Percentiles rank a stretch among this genome's conserved stretches.
Evolutionary conservation across 371 early-diverging fungal genomes (phyloP).

Genomic region (Saksenaea vasiformis): DNA sequence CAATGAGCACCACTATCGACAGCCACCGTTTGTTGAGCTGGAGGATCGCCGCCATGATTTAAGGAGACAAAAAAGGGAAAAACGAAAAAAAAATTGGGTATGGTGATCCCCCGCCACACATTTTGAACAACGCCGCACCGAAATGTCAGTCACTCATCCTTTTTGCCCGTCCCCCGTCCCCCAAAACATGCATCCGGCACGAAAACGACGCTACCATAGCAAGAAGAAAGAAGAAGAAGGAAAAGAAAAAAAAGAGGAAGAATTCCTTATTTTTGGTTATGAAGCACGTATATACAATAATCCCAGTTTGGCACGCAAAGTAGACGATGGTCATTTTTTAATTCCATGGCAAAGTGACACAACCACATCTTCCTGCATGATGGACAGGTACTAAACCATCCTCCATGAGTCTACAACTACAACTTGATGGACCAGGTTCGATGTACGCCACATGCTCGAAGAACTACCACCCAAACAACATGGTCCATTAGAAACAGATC

Average conservation of each 20-base stretch:
- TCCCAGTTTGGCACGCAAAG: slow-evolving; percentile 11
- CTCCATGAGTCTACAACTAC: not conserved
- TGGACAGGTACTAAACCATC: slow-evolving; percentile 18
- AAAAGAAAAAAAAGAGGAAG: slow-evolving; percentile 1
- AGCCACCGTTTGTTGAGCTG: slow-evolving; percentile 25
- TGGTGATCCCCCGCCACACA: too few species aligned
- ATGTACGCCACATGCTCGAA: slow-evolving; percentile 27
- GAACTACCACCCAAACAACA: not conserved
- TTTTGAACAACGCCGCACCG: not conserved
- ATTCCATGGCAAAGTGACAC: slow-evolving; percentile 23
- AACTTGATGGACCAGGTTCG: slow-evolving; percentile 15
- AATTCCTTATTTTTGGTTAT: slow-evolving; percentile 28
- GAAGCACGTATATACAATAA: slow-evolving; percentile 27
- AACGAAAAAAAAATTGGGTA: slow-evolving; percentile 2
- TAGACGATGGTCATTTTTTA: slow-evolving; percentile 21
- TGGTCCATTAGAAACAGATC: not conserved
- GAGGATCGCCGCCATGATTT: slow-evolving; percentile 20
- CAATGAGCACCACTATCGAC: slow-evolving; percentile 1
- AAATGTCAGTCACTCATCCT: not conserved
- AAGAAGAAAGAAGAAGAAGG: not conserved
- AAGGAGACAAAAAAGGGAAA: not conserved
- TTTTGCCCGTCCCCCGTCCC: not conserved
- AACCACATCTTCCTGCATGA: slow-evolving; percentile 2
- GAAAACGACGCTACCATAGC: not conserved
- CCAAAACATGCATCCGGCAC: too few species aligned